Base-by-base conservation (phyloP, 768 basidiomycete species). In the Russula sp. region DNA sequence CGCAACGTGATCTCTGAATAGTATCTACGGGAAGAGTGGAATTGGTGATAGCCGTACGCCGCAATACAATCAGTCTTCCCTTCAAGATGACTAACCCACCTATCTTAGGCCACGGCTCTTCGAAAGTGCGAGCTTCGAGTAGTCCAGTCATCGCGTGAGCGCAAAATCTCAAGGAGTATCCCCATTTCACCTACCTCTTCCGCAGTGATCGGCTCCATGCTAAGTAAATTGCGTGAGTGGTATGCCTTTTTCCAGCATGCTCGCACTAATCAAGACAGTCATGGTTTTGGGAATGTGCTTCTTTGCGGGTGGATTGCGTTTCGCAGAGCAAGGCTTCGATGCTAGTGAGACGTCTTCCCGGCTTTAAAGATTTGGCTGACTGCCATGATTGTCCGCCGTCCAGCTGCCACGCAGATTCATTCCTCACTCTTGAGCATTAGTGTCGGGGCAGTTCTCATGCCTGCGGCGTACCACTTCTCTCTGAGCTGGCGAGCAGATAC, bases 241-340 rank as follows among this genome's bases (percentile, higher is more conserved):
- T 49, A 20, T 18, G 16, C 14, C 36, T 61, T 67, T 59, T 52
- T 41, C 36, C 11, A 10, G 29, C 57, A 48, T 59, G 60, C 43
- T 41, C 42, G 54, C 32, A 39, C 56, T 62, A 60, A 55, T 52
- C 43, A 20, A 20, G 41, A 22, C 47, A 91, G 89, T 94, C 1
- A 81, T 94, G 43, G 90, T 93, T 18, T 80, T 93, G 11, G 91
- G 91, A 18, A 82, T 93, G 72, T 90, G 90, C 67, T 90, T 92
- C 73, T 87, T 93, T 64, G 90, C 89, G 0, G 90, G 90, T 14
- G 90, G 90, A 0, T 68, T 85, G 64, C 79, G 81, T 14, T 92
- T 86, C 66, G 83, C 86, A 3, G 88, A 92, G 69, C 90, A 92
- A 71, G 86, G 82, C 1, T 90, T 90, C 63, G 84, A 88, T 63